Base-by-base conservation (phyloP, 2,329 filamentous ascomycete species). In the Penicillium expansum region DNA sequence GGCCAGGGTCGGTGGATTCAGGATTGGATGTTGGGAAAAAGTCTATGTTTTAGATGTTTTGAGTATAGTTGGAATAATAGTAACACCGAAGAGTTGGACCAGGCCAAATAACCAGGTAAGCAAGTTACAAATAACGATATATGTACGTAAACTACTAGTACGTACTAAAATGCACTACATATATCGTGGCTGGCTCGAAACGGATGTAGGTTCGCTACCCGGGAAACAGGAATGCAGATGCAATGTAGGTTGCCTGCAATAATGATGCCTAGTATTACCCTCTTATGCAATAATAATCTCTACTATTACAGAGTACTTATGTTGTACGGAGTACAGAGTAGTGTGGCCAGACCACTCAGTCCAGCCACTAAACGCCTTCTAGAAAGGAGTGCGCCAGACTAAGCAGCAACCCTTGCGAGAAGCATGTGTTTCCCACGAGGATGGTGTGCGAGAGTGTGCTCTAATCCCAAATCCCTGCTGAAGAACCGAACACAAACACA, bases 401-500 rank as follows among this genome's bases (percentile, higher is more conserved):
- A 56, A 56, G 39, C 22, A 37, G 27, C n/a, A 30, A 20, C 10
- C 30, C 38, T 29, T 48, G 33, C 18, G 24, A 53, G 42, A 20
- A 29, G 18, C 54, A 52, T 45, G 48, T 47, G 48, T 24, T 30
- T 56, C n/a, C 41, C 53, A 56, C 48, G 53, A 52, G 48, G n/a
- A 20, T 54, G 49, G 43, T 30, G 41, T 45, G 24, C n/a, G 24
- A 10, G 24, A 11, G 30, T 11, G 42, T 24, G n/a, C 30, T 29
- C 24, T n/a, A 18, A 13, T 39, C 14, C 10, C 11, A 22, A 20
- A 44, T 33, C 39, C 38, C 27, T 35, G 52, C 50, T 53, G 51
- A 53, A 48, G 43, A 54, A 51, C 33, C n/a, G 16, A 27, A 14
- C 42, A 42, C 41, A 30, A 41, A 24, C 22, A 24, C 43, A 29